A percentile compares a stretch with the other conserved stretches of the same genome.
Conservation (phyloP, 805 yeast species). For the Wickerhamomyces rabaulensis region DNA sequence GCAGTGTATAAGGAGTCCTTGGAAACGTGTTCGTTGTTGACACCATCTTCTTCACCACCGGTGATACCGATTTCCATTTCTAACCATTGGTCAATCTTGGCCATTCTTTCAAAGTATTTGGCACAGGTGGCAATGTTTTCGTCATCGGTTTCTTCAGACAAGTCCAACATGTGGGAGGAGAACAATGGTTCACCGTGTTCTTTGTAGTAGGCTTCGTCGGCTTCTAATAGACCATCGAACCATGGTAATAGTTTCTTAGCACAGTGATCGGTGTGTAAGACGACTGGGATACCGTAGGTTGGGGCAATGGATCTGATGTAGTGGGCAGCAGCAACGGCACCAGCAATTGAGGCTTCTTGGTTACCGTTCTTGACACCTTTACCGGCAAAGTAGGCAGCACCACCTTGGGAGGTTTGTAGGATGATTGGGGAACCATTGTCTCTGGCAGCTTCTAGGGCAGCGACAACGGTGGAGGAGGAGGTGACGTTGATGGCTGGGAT, state of each 20-base stretch:
- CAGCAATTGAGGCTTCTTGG: conserved; percentile 92
- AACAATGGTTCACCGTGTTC: conserved; percentile 89
- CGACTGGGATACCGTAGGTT: conserved; percentile 92
- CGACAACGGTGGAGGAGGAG: conserved; percentile 93
- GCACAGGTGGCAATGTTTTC: conserved; percentile 93
- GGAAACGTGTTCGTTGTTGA: conserved; percentile 91
- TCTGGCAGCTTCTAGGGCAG: conserved; percentile 96
- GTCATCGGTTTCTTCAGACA: conserved; percentile 94
- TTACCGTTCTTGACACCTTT: conserved; percentile 93
- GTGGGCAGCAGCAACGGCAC: conserved; percentile 96
- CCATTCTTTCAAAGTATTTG: conserved; percentile 90
- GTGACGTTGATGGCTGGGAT: conserved; percentile 99
- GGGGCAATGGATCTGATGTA: conserved; percentile 97
- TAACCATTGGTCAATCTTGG: conserved; percentile 94
- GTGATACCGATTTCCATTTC: conserved; percentile 99
- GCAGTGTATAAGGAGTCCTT: conserved; percentile 87
- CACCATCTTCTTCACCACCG: conserved; percentile 99
- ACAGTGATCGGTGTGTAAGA: conserved; percentile 98
- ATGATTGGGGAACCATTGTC: conserved; percentile 93
- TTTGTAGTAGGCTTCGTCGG: conserved; percentile 90
- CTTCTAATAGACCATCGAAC: conserved; percentile 97
- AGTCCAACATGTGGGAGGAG: conserved; percentile 98
- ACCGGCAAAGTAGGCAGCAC: conserved; percentile 99
- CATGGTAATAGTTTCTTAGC: conserved; percentile 97
- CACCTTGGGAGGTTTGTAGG: conserved; percentile 96